These are phyloP conservation scores for Dictyostelium purpureum DNA, from an alignment of 78 protist genomes.

Conservation along the genomic window DNA sequence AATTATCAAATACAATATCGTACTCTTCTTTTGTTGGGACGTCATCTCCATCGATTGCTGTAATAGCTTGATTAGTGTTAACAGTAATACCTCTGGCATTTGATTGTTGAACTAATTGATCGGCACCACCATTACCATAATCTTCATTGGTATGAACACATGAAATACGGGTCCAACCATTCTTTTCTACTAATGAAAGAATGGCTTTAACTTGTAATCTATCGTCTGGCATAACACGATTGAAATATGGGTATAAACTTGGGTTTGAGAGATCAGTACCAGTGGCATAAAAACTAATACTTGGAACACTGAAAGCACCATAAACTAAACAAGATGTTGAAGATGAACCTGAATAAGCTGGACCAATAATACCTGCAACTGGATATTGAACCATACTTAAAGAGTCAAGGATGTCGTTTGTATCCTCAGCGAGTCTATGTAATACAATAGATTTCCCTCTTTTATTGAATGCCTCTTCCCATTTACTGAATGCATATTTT, in stretches of 20 bases:
- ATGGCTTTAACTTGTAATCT: slow-evolving; percentile 23
- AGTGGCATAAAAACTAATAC: slow-evolving; percentile 50
- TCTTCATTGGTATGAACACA: slow-evolving; percentile 72
- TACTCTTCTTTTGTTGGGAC: neutral
- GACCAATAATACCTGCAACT: slow-evolving; percentile 53
- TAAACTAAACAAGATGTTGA: neutral
- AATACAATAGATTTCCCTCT: neutral
- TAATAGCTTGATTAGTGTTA: slow-evolving; percentile 50
- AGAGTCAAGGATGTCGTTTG: neutral
- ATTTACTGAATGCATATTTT: neutral
- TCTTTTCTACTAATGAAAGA: slow-evolving; percentile 1
- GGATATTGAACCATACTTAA: neutral
- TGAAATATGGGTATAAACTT: slow-evolving; percentile 26
- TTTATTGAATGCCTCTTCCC: no score
- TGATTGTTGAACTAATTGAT: slow-evolving; percentile 18
- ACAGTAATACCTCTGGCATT: slow-evolving; percentile 12
- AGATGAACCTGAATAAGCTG: slow-evolving; percentile 36
- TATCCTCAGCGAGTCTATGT: neutral
- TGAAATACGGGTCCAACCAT: slow-evolving; percentile 55
- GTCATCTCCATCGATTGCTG: neutral
- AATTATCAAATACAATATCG: slow-evolving; percentile 7
- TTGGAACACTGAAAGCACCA: slow-evolving; percentile 48
- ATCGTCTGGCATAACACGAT: slow-evolving; percentile 64
- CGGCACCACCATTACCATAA: slow-evolving; percentile 73
- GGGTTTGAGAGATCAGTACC: slow-evolving; percentile 36